phyloP scores from a whole-genome alignment of 768 basidiomycete species.

The Calocybe cyanea region DNA sequence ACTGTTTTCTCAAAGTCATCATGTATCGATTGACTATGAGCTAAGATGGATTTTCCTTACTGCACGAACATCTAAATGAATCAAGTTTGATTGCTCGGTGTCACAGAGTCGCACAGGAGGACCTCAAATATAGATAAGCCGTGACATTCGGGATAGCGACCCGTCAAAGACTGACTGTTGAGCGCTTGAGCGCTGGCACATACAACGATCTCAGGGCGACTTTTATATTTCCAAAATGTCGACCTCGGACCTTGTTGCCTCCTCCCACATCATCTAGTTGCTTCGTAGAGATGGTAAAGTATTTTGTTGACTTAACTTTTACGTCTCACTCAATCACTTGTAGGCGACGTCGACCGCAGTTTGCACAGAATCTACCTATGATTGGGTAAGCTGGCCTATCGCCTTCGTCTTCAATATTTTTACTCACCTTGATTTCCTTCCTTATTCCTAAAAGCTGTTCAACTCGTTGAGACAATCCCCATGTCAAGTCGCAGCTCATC shows the following conservation, averaged over 20 bases:
- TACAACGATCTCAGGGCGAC: no score
- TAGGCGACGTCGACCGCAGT: conserved; percentile 18
- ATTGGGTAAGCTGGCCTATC: conserved; percentile 10
- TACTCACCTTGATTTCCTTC: background rate
- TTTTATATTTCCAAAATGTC: no score
- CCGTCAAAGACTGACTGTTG: no score
- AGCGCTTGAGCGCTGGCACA: no score
- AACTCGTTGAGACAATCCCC: conserved; percentile 39
- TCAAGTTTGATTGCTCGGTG: no score
- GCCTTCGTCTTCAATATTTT: background rate
- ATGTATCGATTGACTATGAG: no score
- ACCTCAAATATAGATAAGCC: no score
- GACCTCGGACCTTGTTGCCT: background rate
- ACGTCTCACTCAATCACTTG: conserved; percentile 6
- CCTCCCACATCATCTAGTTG: background rate
- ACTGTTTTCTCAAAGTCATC: no score
- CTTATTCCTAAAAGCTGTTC: conserved; percentile 27
- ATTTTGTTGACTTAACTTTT: background rate
- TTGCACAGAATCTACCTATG: conserved; percentile 7
- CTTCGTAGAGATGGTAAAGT: conserved; percentile 10
- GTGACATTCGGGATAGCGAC: no score
- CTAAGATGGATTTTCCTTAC: no score
- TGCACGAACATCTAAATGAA: no score
- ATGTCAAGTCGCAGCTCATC: conserved; percentile 37
- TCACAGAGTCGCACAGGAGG: no score